Evolutionary conservation across 139 green algal genomes (phyloP), one percentile per base, ranked within the genome.

Genomic region (Chlorella ohadii): DNA sequence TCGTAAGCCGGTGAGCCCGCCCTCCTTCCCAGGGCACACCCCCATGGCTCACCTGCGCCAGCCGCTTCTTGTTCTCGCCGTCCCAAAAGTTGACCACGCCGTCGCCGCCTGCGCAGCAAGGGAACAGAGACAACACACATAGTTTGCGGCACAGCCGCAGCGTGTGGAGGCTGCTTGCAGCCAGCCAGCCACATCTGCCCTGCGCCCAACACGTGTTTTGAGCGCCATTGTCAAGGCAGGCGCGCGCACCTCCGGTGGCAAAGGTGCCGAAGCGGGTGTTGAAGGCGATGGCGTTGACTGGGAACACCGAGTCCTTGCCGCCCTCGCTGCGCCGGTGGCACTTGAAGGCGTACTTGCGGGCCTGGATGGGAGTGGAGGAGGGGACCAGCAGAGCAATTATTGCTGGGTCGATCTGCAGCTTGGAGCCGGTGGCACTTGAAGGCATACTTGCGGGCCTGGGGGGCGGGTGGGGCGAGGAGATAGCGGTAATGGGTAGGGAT

Each of bases 401-500:
- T 36, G 38, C 33, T 23, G 19, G 67, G 67, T 20, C 61, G 23
- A 20, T 33, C 61, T 67, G 61, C 23, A 68, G n/a, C n/a, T n/a
- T n/a, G n/a, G n/a, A n/a, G 82, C 1, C 96, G 87, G 80, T 98
- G 96, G 80, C 96, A 98, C 89, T 97, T 98, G 91, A 98, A 98
- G 0, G 96, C 96, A 72, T 98, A 98, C 87, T 96, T 97, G 34
- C 80, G 86, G 28, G 85, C 86, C 85, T 96, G 92, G 33, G n/a
- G n/a, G n/a, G n/a, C n/a, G n/a, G n/a, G n/a, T n/a, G n/a, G n/a
- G n/a, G n/a, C n/a, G n/a, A n/a, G n/a, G n/a, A n/a, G n/a, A n/a
- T n/a, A n/a, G n/a, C n/a, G n/a, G n/a, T n/a, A n/a, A n/a, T n/a
- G n/a, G n/a, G n/a, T n/a, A n/a, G n/a, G n/a, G n/a, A n/a, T n/a